Conservation (phyloP, 306 rosid species). For the Fragaria ananassa region DNA sequence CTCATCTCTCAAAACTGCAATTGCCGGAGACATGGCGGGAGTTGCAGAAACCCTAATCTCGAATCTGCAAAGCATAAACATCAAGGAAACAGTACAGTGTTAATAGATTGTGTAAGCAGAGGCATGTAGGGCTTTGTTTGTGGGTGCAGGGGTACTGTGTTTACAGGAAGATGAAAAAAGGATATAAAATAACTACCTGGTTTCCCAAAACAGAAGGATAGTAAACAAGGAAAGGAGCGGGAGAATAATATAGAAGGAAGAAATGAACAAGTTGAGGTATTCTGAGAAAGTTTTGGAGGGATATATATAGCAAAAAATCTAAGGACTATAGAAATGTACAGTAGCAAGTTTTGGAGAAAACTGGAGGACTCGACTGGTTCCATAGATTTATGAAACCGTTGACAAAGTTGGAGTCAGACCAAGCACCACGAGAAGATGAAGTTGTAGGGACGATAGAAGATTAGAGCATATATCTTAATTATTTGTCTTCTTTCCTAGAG, state of each 20-base stretch:
- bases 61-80: not conserved
- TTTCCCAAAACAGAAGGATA: slow-evolving; percentile 1
- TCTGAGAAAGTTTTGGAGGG: not conserved
- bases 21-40: slow-evolving; percentile 49
- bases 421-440: slow-evolving; percentile 17
- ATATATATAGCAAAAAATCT: slow-evolving; percentile 14
- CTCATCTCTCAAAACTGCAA: slow-evolving; percentile 25
- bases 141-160: not conserved
- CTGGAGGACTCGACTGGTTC: slow-evolving; percentile 27
- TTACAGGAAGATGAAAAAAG: not conserved
- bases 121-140: not conserved
- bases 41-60: not conserved
- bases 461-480: slow-evolving; percentile 9
- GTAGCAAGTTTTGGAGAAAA: slow-evolving; percentile 45
- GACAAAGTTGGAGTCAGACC: slow-evolving; percentile 50
- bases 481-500: slow-evolving; percentile 33
- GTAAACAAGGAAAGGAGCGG: slow-evolving; percentile 6
- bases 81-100: not conserved
- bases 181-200: not conserved
- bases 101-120: not conserved
- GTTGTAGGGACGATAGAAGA: slow-evolving; percentile 20
- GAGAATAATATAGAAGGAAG: slow-evolving; percentile 11
- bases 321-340: slow-evolving; percentile 16
- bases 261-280: slow-evolving; percentile 11
- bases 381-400: slow-evolving; percentile 30